phyloP scores from a whole-genome alignment of 805 yeast species.

The Sungouiella thailandica region DNA sequence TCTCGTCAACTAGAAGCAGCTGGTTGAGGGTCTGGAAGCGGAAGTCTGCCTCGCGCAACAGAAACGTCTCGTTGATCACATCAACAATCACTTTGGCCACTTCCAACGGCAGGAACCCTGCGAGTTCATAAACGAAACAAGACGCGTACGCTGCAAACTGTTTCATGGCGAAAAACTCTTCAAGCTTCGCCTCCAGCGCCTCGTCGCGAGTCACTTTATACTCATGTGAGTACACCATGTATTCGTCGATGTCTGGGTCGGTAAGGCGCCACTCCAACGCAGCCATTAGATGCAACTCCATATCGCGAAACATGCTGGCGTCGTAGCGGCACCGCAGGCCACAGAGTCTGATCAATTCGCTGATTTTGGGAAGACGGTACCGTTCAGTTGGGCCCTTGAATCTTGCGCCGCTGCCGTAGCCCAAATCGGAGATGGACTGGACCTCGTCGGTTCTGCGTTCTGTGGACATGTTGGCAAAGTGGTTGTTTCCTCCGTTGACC shows the following conservation, averaged over 20 bases:
- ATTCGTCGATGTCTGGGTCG: slow-evolving; percentile 50
- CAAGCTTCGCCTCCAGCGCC: slow-evolving; percentile 4
- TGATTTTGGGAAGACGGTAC: slow-evolving; percentile 57
- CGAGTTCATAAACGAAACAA: slow-evolving; percentile 42
- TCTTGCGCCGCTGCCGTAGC: slow-evolving; percentile 51
- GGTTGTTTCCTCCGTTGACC: slow-evolving; percentile 70
- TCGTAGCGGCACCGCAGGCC: slow-evolving; percentile 54
- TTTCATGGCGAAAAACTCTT: slow-evolving; percentile 43
- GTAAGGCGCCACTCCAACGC: slow-evolving; percentile 70
- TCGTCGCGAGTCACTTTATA: slow-evolving; percentile 26
- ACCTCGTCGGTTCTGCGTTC: slow-evolving; percentile 9
- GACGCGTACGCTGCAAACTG: slow-evolving; percentile 46
- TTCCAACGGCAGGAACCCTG: slow-evolving; percentile 7
- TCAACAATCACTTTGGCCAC: slow-evolving; percentile 28
- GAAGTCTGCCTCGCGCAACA: slow-evolving; percentile 15
- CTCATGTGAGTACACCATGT: slow-evolving; percentile 30
- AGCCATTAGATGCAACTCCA: slow-evolving; percentile 70
- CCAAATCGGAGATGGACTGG: slow-evolving; percentile 33
- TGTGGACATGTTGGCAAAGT: slow-evolving; percentile 43
- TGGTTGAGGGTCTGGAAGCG: slow-evolving; percentile 21
- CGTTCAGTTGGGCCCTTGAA: slow-evolving; percentile 69
- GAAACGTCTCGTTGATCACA: slow-evolving; percentile 27
- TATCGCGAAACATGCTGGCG: slow-evolving; percentile 48
- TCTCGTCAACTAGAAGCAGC: slow-evolving; percentile 4
- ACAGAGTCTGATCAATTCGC: slow-evolving; percentile 67